These are phyloP conservation scores for Penicillium sp. DNA, from an alignment of 2,329 filamentous ascomycete genomes.

Conservation along the genomic window DNA sequence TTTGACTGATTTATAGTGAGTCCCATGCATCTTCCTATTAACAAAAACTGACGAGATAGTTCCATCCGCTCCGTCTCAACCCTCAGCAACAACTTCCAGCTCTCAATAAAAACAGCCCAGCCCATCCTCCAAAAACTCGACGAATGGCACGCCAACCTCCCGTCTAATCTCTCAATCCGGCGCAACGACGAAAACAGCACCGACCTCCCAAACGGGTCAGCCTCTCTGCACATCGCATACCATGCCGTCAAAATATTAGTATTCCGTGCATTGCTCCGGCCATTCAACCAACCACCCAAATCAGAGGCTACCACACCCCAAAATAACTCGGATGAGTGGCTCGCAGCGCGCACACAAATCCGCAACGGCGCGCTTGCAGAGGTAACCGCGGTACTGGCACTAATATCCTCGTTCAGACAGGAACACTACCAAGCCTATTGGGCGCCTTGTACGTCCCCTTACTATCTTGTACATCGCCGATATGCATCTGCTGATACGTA, in stretches of 20 bases:
- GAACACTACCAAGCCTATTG: slow-evolving; percentile 9
- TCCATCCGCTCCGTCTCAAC: slow-evolving; percentile 4
- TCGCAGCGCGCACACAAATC: not conserved
- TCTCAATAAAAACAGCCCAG: not conserved
- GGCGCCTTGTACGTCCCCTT: slow-evolving; percentile 4
- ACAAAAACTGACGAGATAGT: not conserved
- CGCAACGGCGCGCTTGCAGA: slow-evolving; percentile 4
- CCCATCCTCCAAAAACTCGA: slow-evolving; percentile 6
- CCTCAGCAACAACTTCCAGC: not conserved
- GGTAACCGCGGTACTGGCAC: not conserved
- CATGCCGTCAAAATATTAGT: slow-evolving; percentile 5
- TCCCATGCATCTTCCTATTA: not conserved
- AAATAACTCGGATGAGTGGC: not conserved
- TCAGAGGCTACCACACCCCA: not conserved
- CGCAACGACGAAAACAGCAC: not conserved
- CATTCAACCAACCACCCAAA: slow-evolving; percentile 1
- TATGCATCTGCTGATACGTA: not conserved
- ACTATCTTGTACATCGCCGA: not conserved
- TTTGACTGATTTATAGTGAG: slow-evolving; percentile 5
- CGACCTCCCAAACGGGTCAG: slow-evolving; percentile 1
- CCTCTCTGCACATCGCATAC: slow-evolving; percentile 4
- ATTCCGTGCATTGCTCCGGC: slow-evolving; percentile 7
- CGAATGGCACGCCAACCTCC: slow-evolving; percentile 3
- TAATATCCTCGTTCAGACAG: slow-evolving; percentile 10
- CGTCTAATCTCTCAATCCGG: not conserved